phyloP scores from a whole-genome alignment of 2,329 filamentous ascomycete species.

The Colletotrichum higginsianum region DNA sequence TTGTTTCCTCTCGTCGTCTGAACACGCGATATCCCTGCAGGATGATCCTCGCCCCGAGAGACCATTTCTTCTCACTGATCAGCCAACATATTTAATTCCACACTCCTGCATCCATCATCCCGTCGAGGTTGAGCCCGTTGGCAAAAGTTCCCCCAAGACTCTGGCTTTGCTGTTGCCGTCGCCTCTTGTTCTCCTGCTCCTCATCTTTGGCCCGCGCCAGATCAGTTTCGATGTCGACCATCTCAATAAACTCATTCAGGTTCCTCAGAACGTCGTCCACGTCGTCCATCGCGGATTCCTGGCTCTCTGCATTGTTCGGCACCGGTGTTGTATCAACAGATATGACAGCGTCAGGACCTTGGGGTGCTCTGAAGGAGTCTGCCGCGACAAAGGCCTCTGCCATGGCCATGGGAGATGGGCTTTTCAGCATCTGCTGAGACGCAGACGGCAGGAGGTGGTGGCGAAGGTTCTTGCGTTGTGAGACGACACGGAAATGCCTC shows the following conservation, averaged over 20 bases:
- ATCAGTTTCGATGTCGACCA: conserved; percentile 53
- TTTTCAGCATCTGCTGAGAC: conserved; percentile 58
- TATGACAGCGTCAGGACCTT: conserved; percentile 35
- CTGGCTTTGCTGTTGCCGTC: background rate
- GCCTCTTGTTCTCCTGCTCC: conserved; percentile 2
- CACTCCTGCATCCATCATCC: conserved; percentile 28
- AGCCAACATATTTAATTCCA: conserved; percentile 11
- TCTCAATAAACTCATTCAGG: conserved; percentile 61
- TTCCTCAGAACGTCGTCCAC: conserved; percentile 63
- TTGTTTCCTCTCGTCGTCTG: background rate
- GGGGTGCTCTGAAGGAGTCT: conserved; percentile 48
- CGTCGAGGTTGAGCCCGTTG: background rate
- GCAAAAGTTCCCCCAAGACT: background rate
- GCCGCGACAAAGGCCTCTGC: conserved; percentile 65
- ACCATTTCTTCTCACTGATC: background rate
- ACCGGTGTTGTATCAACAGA: conserved; percentile 10
- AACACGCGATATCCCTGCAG: background rate
- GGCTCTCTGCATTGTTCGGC: conserved; percentile 18
- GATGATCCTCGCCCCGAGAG: background rate
- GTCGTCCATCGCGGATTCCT: conserved; percentile 54
- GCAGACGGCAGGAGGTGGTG: conserved; percentile 57
- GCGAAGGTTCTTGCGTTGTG: conserved; percentile 51
- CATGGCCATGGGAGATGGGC: conserved; percentile 62
- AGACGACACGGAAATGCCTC: conserved; percentile 64
- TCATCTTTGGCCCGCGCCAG: conserved; percentile 41